phyloP scores from a whole-genome alignment of 1,284 basidiomycete genomes.

The Cutaneotrichosporon arboriforme region DNA sequence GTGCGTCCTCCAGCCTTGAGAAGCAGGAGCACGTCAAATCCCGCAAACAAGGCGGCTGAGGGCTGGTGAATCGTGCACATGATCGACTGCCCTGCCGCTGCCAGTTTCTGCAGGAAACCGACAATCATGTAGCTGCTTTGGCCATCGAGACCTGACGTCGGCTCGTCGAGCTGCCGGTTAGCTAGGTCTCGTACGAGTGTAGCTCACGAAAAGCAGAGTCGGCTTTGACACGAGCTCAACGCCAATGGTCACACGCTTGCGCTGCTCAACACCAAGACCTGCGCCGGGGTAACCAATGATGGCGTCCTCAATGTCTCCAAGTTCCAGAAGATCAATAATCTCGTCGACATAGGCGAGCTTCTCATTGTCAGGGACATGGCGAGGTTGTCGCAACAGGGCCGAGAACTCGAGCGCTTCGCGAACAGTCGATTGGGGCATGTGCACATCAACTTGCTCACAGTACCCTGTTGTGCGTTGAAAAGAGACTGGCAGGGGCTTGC shows the following conservation, averaged over 20 bases:
- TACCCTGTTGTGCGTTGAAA: slow-evolving; percentile 54
- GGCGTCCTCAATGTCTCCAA: slow-evolving; percentile 52
- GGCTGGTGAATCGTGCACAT: slow-evolving; percentile 56
- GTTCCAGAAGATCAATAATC: slow-evolving; percentile 53
- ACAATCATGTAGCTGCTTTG: slow-evolving; percentile 57
- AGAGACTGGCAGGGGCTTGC: slow-evolving; percentile 47
- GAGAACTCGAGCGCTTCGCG: slow-evolving; percentile 77
- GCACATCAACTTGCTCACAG: slow-evolving; percentile 45
- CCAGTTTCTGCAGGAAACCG: slow-evolving; percentile 54
- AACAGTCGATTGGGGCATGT: slow-evolving; percentile 51
- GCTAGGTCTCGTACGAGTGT: no score
- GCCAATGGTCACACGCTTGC: slow-evolving; percentile 54
- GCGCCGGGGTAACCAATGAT: slow-evolving; percentile 50
- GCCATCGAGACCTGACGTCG: slow-evolving; percentile 56
- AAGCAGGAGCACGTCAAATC: slow-evolving; percentile 64
- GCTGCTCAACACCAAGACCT: slow-evolving; percentile 46
- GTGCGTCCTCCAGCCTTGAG: slow-evolving; percentile 52
- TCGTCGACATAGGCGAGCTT: slow-evolving; percentile 54
- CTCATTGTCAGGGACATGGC: slow-evolving; percentile 55
- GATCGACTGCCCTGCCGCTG: slow-evolving; percentile 50
- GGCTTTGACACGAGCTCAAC: slow-evolving; percentile 47
- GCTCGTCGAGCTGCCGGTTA: slow-evolving; percentile 42
- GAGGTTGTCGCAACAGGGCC: slow-evolving; percentile 73
- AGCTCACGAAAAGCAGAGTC: slow-evolving; percentile 42
- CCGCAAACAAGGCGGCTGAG: slow-evolving; percentile 59